Evolutionary conservation across 2,329 filamentous ascomycete species (phyloP).

Genomic region (Periglandula ipomoeae): DNA sequence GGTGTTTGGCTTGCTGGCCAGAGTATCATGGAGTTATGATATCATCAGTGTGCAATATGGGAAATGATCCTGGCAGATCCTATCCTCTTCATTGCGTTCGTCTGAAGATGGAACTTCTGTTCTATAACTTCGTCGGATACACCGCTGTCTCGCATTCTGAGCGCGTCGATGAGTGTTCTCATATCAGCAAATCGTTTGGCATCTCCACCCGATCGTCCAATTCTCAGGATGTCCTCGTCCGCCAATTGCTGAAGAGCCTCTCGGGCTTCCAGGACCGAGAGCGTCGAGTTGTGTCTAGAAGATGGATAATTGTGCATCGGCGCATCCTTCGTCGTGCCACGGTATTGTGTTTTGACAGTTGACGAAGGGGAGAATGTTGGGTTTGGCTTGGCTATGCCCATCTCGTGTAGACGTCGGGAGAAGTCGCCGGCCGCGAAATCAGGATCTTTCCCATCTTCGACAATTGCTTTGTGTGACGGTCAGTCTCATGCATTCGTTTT

Average conservation of each 20-base stretch:
- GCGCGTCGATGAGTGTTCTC: slow-evolving; percentile 1
- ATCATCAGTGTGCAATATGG: neutral
- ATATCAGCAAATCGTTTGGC: slow-evolving; percentile 6
- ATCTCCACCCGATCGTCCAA: neutral
- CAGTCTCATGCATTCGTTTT: neutral
- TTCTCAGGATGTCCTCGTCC: neutral
- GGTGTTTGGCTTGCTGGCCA: too few species aligned
- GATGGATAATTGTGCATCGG: neutral
- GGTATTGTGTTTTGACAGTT: neutral
- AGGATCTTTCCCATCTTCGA: neutral
- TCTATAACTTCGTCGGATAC: neutral
- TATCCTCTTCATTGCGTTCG: neutral
- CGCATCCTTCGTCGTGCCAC: neutral
- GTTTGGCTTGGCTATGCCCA: neutral
- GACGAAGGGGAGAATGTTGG: neutral
- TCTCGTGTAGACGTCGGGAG: neutral
- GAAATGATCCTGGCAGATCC: neutral
- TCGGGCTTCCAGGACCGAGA: neutral
- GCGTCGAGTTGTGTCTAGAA: neutral
- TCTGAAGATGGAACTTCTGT: neutral
- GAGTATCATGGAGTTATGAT: too few species aligned
- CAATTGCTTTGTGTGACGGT: neutral
- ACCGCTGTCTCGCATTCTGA: slow-evolving; percentile 5
- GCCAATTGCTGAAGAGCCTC: neutral
- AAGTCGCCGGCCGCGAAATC: neutral